Evolutionary conservation across 106 monocot genomes (phyloP).

Genomic region (Vanilla planifolia): DNA sequence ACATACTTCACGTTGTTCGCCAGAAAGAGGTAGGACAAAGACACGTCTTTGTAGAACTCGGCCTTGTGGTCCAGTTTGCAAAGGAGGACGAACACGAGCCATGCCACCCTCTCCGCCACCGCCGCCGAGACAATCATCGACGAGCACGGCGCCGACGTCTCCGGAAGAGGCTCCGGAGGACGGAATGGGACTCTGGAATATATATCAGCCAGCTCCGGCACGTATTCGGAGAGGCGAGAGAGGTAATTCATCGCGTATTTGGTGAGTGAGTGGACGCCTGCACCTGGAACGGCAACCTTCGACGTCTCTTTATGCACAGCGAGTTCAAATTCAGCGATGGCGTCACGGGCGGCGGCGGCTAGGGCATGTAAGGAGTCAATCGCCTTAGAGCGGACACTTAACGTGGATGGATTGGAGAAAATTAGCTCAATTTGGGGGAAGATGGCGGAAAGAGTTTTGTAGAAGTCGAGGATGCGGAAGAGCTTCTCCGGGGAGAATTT

Average conservation of each 20-base stretch:
- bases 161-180: neutral
- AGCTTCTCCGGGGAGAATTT: constrained; percentile 35
- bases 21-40: constrained; percentile 45
- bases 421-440: constrained; percentile 29
- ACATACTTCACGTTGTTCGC: constrained; percentile 56
- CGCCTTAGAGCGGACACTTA: constrained; percentile 23
- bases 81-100: constrained; percentile 37
- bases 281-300: constrained; percentile 15
- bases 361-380: constrained; percentile 20
- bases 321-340: constrained; percentile 29
- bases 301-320: constrained; percentile 30
- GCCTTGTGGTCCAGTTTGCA: constrained; percentile 56
- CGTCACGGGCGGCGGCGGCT: constrained; percentile 19
- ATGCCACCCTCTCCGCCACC: constrained; percentile 21
- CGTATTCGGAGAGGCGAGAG: constrained; percentile 36
- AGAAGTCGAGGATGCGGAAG: constrained; percentile 35
- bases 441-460: constrained; percentile 18
- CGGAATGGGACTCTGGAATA: constrained; percentile 24
- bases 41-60: constrained; percentile 15
- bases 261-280: constrained; percentile 38
- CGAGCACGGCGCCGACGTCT: constrained; percentile 9
- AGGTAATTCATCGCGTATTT: constrained; percentile 44
- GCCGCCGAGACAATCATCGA: neutral
- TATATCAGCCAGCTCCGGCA: constrained; percentile 21
- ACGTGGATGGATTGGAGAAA: constrained; percentile 35